These are phyloP conservation scores for Meripilus lineatus DNA, from an alignment of 1,284 basidiomycete genomes.

Conservation along the genomic window DNA sequence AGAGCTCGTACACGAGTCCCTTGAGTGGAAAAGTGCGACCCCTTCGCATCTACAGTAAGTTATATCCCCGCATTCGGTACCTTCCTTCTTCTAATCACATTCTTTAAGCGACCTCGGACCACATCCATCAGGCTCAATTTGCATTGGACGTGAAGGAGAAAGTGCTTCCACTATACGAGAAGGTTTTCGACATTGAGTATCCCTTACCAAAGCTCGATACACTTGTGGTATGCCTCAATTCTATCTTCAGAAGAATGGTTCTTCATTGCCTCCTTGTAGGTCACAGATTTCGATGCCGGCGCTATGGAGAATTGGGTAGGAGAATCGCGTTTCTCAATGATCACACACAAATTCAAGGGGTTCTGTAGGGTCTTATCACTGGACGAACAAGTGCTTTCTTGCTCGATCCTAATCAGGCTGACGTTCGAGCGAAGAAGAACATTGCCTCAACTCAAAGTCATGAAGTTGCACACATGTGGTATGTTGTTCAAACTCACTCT, in stretches of 20 bases:
- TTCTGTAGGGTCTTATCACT: slow-evolving; percentile 87
- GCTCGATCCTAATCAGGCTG: slow-evolving; percentile 75
- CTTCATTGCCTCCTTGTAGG: slow-evolving; percentile 31
- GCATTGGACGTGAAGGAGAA: slow-evolving; percentile 87
- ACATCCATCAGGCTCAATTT: slow-evolving; percentile 78
- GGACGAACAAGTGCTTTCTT: slow-evolving; percentile 84
- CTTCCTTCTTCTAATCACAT: not conserved
- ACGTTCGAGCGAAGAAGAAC: slow-evolving; percentile 74
- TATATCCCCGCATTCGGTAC: not conserved
- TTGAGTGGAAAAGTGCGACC: slow-evolving; percentile 81
- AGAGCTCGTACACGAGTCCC: slow-evolving; percentile 77
- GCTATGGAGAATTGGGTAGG: slow-evolving; percentile 92
- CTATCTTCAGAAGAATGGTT: not conserved
- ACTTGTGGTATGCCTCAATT: slow-evolving; percentile 50
- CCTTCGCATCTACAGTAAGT: slow-evolving; percentile 75
- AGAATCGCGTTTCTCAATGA: not conserved
- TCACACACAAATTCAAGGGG: not conserved
- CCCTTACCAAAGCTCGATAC: slow-evolving; percentile 94
- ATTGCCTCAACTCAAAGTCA: slow-evolving; percentile 81
- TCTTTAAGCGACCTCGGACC: slow-evolving; percentile 71
- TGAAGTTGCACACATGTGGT: slow-evolving; percentile 85
- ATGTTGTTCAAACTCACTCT: slow-evolving; percentile 32
- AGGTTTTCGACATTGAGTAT: slow-evolving; percentile 87
- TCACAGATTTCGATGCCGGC: slow-evolving; percentile 83
- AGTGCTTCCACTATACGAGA: slow-evolving; percentile 90